Base-by-base conservation (phyloP, 1,139 yeast genomes). In the Magnusiomyces suaveolens region DNA sequence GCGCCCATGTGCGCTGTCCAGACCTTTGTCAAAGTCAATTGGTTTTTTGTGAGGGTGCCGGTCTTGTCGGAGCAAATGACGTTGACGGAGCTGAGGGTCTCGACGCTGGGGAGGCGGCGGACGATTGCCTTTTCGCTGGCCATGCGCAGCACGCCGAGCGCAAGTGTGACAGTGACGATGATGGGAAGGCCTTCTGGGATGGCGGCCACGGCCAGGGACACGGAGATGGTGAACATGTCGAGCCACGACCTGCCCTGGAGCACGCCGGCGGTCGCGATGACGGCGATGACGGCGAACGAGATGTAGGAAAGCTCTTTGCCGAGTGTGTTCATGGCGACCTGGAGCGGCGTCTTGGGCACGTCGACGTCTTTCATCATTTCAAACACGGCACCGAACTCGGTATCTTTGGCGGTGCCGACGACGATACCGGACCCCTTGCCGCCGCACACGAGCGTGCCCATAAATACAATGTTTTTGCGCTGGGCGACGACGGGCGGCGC, bases 141-240 rank as follows among this genome's bases (percentile, higher is more conserved):
- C 97, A 92, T 92, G 71, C 97, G 78, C 62, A 90, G 76, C 44
- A 92, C 97, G 49, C 97, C 97, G 46, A 92, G 76, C 0, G 98
- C 97, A 61, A 92, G 75, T 0, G 97, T 92, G 3, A 92, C 97
- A 2, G 97, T 90, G 48, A 92, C 97, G 67, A 92, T 90, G 64
- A 92, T 90, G 0, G 97, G 97, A 60, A 92, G 77, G 55, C 97
- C 97, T 71, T 92, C 98, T 2, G 98, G 98, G 62, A 92, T 90
- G 1, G 97, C 97, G 51, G 98, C 98, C 16, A 92, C 97, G 0
- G 97, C 97, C 60, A 92, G 76, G 1, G 96, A 88, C 12, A 92
- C 97, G 1, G 96, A 87, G 58, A 92, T 89, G 67, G 92, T 96
- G 71, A 92, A 90, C 96, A 92, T 92, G 60, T 90, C 97, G 57